Base-by-base conservation (phyloP, 768 basidiomycete genomes). In the Leccinellum luteum region DNA sequence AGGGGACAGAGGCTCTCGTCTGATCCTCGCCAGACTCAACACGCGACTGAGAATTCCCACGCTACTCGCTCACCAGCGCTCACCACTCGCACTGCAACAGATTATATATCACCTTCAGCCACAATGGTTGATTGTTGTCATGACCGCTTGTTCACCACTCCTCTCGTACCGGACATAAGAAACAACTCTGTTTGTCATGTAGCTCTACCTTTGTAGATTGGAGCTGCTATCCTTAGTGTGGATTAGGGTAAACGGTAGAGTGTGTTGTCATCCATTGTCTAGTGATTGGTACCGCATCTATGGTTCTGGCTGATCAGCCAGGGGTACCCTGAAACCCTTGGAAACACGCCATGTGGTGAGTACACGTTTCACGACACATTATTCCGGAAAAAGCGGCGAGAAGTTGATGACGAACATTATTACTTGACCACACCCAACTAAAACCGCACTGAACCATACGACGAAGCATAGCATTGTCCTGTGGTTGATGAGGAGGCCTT, bases 211-310 rank as follows among this genome's bases (percentile, higher is more conserved):
- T 27, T 17, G 27, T 5, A 28, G 6, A 28, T 48, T 25, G 1
- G 12, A 27, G 1, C 27, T 28, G 17, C 8, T 28, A 28, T 44
- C 17, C 25, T 28, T 25, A 15, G 60, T 17, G n/a, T 41, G n/a
- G n/a, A 27, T 41, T 12, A 41, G 9, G 21, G 27, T 15, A 48
- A 48, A n/a, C 0, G 6, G 10, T 4, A 17, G 21, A 28, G 17
- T 17, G 9, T 48, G 47, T 27, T 14, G 47, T 43, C 41, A 43
- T 19, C 27, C 47, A 43, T 19, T 43, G 1, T 19, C 41, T n/a
- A 3, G 12, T 15, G 14, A 23, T 25, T 25, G 13, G 44, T 38
- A 19, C 38, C 10, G 38, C n/a, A 69, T 64, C 70, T 68, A 7
- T 28, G 7, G 27, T 45, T 45, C n/a, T n/a, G n/a, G n/a, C n/a